Evolutionary conservation across 805 yeast species (phyloP).

Genomic region (Candida nitratophila): DNA sequence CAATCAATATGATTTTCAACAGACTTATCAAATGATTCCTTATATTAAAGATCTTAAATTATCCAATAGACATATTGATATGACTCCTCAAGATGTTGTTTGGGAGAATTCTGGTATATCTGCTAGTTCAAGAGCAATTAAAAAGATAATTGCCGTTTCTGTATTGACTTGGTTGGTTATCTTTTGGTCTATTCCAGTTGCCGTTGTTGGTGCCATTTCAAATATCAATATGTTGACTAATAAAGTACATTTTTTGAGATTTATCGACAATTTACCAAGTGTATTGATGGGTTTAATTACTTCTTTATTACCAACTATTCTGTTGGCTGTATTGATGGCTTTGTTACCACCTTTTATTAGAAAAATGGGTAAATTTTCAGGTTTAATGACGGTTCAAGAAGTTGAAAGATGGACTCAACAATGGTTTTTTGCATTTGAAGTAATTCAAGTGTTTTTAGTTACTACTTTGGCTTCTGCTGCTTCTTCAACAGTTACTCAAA

Average conservation of each 20-base stretch:
- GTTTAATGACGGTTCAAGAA: conserved; percentile 62
- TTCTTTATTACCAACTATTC: conserved; percentile 77
- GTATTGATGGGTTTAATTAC: conserved; percentile 77
- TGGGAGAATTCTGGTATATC: conserved; percentile 72
- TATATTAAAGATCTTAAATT: conserved; percentile 38
- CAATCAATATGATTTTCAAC: conserved; percentile 80
- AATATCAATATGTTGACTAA: conserved; percentile 70
- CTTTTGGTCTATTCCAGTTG: conserved; percentile 96
- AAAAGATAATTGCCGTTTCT: conserved; percentile 52
- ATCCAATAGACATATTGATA: conserved; percentile 49
- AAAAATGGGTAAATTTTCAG: conserved; percentile 67
- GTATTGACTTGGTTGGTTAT: conserved; percentile 63
- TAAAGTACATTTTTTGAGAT: conserved; percentile 66
- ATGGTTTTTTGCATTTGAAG: conserved; percentile 88
- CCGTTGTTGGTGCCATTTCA: conserved; percentile 93
- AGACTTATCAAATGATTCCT: conserved; percentile 79
- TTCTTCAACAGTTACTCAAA: conserved; percentile 67
- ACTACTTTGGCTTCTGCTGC: conserved; percentile 79
- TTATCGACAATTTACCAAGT: conserved; percentile 67
- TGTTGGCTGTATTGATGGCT: conserved; percentile 77
- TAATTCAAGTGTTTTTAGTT: conserved; percentile 82
- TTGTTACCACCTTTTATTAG: conserved; percentile 81
- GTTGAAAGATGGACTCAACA: conserved; percentile 79
- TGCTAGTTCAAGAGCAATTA: conserved; percentile 48
- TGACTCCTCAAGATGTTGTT: conserved; percentile 73